Percentiles rank a stretch among this genome's conserved stretches.
Evolutionary conservation across 1,284 basidiomycete genomes (phyloP).

Genomic region (Cryptococcus floricola): DNA sequence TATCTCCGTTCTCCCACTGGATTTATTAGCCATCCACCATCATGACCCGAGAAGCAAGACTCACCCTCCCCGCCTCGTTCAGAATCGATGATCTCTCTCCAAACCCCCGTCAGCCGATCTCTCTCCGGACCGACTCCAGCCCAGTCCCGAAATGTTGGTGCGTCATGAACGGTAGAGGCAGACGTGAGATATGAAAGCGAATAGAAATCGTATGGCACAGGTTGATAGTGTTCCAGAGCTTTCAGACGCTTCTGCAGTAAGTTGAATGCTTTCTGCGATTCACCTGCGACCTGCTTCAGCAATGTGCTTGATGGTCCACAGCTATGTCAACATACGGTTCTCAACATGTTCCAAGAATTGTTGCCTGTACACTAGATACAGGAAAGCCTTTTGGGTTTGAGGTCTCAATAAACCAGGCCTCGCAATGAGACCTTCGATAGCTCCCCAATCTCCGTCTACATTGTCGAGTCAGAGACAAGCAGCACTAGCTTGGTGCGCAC

Average conservation of each 20-base stretch:
- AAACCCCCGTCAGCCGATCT: constrained; percentile 45
- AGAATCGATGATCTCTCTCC: constrained; percentile 44
- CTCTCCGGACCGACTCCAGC: constrained; percentile 47
- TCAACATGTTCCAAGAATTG: constrained; percentile 53
- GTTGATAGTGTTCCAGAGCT: constrained; percentile 54
- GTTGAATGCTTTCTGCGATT: constrained; percentile 53
- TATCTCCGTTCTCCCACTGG: constrained; percentile 17
- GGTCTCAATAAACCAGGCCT: constrained; percentile 46
- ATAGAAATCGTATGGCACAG: constrained; percentile 52
- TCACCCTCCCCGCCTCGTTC: constrained; percentile 12
- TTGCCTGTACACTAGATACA: constrained; percentile 46
- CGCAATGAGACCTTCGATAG: constrained; percentile 47
- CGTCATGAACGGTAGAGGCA: constrained; percentile 52
- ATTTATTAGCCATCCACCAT: neutral
- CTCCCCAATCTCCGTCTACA: constrained; percentile 52
- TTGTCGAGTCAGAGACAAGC: neutral
- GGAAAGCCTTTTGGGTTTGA: constrained; percentile 51
- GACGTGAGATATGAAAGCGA: constrained; percentile 53
- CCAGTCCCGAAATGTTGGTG: constrained; percentile 52
- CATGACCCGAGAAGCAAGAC: neutral
- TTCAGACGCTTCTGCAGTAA: constrained; percentile 53
- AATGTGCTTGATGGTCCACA: neutral
- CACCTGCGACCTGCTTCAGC: constrained; percentile 22
- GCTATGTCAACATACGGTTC: constrained; percentile 40
- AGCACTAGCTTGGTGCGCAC: neutral